Evolutionary conservation across 768 basidiomycete species (phyloP).

Genomic region (Arthromyces matolae): DNA sequence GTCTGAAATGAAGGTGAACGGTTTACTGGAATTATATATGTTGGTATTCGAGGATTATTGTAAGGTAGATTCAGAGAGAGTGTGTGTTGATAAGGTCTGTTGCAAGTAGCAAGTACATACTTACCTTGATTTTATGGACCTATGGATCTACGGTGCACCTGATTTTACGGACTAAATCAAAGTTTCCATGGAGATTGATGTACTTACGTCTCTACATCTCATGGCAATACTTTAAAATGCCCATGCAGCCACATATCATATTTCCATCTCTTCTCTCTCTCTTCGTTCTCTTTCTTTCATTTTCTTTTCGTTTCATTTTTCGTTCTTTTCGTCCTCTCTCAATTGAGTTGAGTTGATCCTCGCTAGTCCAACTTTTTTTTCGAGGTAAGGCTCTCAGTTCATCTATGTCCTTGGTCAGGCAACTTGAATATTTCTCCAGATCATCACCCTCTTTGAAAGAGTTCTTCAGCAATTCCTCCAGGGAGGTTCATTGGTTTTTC

Average conservation of each 20-base stretch:
- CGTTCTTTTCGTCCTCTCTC: slow-evolving; percentile 43
- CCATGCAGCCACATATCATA: too few species aligned
- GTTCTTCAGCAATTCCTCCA: slow-evolving; percentile 52
- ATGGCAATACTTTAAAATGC: slow-evolving; percentile 21
- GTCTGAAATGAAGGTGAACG: too few species aligned
- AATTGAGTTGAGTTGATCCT: slow-evolving; percentile 63
- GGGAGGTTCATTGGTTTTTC: slow-evolving; percentile 51
- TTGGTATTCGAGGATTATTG: too few species aligned
- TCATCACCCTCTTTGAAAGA: slow-evolving; percentile 71
- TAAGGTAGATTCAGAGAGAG: too few species aligned
- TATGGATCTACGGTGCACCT: too few species aligned
- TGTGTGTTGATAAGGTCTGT: too few species aligned
- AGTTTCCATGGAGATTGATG: too few species aligned
- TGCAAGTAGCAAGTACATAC: too few species aligned
- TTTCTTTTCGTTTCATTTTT: slow-evolving; percentile 30
- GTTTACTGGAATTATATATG: too few species aligned
- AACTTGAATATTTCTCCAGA: slow-evolving; percentile 29
- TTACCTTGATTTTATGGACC: too few species aligned
- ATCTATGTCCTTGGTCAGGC: not conserved
- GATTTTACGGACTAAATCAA: too few species aligned
- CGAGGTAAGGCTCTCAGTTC: slow-evolving; percentile 35
- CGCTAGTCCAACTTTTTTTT: slow-evolving; percentile 53
- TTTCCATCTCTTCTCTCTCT: slow-evolving; percentile 17
- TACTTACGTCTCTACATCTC: slow-evolving; percentile 23
- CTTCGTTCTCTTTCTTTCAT: slow-evolving; percentile 19